These are phyloP conservation scores for Phanerochaete sordida DNA, from an alignment of 768 basidiomycete genomes.

Conservation along the genomic window DNA sequence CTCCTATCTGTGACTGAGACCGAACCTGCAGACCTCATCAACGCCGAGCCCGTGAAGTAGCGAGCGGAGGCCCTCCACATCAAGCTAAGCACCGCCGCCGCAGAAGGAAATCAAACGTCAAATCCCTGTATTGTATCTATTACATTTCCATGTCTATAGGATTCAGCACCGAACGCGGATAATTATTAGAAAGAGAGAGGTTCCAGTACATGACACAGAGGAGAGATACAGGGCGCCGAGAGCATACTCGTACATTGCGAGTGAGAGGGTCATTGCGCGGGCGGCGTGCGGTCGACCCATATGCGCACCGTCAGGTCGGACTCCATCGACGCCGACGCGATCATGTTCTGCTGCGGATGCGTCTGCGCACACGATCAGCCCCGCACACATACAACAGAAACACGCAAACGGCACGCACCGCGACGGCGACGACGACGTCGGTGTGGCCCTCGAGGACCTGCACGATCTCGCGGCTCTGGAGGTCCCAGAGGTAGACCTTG, in stretches of 20 bases:
- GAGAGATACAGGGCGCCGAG: neutral
- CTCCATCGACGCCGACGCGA: constrained; percentile 85
- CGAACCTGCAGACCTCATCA: constrained; percentile 44
- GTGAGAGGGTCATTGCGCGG: constrained; percentile 3
- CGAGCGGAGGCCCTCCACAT: neutral
- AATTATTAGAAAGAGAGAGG: neutral
- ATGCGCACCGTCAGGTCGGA: constrained; percentile 79
- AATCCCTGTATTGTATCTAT: constrained; percentile 14
- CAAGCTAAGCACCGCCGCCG: neutral
- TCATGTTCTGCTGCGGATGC: constrained; percentile 82
- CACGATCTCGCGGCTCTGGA: constrained; percentile 82
- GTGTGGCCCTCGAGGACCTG: constrained; percentile 76
- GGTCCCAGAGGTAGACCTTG: constrained; percentile 87
- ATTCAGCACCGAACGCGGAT: constrained; percentile 9
- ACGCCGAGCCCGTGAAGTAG: constrained; percentile 58
- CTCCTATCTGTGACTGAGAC: neutral
- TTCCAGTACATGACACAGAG: constrained; percentile 4
- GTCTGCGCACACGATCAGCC: constrained; percentile 31
- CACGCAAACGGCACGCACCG: constrained; percentile 41
- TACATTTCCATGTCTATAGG: constrained; percentile 2
- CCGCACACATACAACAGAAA: too few species aligned
- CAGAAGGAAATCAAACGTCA: neutral
- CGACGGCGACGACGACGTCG: constrained; percentile 78
- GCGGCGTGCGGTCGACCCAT: constrained; percentile 60
- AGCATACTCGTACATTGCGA: neutral